phyloP scores from a whole-genome alignment of 106 monocot species.

The Xerophyta viscosa region DNA sequence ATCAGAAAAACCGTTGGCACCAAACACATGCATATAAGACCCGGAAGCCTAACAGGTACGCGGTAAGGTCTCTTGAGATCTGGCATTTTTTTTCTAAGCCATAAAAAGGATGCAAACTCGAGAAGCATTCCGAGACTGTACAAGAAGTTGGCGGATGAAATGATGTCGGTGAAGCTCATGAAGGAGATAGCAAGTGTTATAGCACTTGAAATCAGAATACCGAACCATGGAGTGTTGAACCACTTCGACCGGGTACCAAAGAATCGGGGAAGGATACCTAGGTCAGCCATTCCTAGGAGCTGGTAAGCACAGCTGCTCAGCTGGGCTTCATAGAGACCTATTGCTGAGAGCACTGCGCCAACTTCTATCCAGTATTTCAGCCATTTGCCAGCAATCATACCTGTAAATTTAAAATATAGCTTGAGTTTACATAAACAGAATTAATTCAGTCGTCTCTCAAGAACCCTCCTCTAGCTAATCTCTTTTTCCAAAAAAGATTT shows the following conservation, averaged over 20 bases:
- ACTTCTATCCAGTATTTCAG: constrained; percentile 73
- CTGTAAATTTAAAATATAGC: constrained; percentile 25
- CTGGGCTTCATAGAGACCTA: constrained; percentile 84
- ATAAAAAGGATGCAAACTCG: constrained; percentile 71
- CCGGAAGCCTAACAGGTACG: constrained; percentile 42
- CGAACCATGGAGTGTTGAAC: constrained; percentile 82
- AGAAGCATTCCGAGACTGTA: constrained; percentile 89
- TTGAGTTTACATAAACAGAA: too few relatives aligned
- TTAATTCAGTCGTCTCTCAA: too few relatives aligned
- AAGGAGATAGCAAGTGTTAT: constrained; percentile 82
- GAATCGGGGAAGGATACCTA: constrained; percentile 56
- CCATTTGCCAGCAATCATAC: constrained; percentile 69
- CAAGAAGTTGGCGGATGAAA: constrained; percentile 74
- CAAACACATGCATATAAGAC: constrained; percentile 52
- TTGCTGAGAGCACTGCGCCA: constrained; percentile 69
- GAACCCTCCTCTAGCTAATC: too few relatives aligned
- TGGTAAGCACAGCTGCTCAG: constrained; percentile 78
- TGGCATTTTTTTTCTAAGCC: constrained; percentile 49
- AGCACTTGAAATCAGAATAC: constrained; percentile 45
- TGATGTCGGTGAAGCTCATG: constrained; percentile 66
- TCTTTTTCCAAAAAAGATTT: too few relatives aligned
- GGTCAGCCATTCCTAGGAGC: constrained; percentile 81
- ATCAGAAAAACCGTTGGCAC: constrained; percentile 64
- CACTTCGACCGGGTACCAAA: constrained; percentile 45
- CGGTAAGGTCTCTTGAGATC: constrained; percentile 56